Conservation (phyloP, 176 grass and related monocot species). For the Aegilops umbellulata region DNA sequence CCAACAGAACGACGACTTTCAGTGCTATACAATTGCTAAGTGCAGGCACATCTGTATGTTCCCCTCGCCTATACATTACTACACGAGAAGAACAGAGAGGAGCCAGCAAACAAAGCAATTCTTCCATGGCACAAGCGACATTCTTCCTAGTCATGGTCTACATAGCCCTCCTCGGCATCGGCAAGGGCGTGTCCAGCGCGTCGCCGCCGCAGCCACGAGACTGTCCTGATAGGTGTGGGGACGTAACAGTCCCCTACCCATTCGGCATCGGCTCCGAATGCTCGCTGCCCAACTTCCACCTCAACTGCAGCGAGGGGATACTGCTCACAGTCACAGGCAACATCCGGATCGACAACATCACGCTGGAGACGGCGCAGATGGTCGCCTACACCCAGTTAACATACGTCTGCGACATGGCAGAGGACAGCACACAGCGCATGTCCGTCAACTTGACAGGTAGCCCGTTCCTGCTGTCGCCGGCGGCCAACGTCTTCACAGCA, state of each 20-base stretch:
- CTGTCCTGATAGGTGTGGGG: not conserved
- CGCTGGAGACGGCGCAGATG: too few relatives aligned
- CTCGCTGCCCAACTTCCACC: not conserved
- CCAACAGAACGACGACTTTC: too few relatives aligned
- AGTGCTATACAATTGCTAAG: too few relatives aligned
- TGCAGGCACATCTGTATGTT: too few relatives aligned
- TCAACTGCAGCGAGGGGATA: not conserved
- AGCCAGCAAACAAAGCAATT: not conserved
- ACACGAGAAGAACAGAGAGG: too few relatives aligned
- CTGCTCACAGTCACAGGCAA: not conserved
- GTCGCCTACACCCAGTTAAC: not conserved
- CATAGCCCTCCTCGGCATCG: not conserved
- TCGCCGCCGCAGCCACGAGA: not conserved
- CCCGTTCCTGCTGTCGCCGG: conserved; percentile 15
- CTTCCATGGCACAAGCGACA: not conserved
- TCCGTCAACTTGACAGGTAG: not conserved
- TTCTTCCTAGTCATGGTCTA: not conserved
- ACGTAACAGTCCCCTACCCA: not conserved
- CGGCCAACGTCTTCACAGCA: conserved; percentile 27
- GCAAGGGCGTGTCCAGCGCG: not conserved
- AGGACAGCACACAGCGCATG: too few relatives aligned
- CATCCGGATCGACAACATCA: too few relatives aligned
- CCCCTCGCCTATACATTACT: too few relatives aligned
- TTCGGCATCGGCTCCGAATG: not conserved
- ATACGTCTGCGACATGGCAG: not conserved